Evolutionary conservation across 495 filamentous ascomycete species (phyloP).

Genomic region (Neurospora sp.): DNA sequence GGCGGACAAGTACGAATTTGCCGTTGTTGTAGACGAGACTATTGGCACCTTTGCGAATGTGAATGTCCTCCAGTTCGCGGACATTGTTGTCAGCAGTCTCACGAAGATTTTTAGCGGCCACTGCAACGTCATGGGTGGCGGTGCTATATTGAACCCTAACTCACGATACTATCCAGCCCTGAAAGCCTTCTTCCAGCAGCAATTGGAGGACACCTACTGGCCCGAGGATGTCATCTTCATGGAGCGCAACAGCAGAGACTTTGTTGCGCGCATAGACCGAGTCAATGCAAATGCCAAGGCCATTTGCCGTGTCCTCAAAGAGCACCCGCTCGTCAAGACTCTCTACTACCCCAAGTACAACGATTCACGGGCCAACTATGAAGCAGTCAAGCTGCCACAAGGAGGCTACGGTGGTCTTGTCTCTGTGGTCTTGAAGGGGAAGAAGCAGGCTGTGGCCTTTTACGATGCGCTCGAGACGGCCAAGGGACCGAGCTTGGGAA

Average conservation of each 20-base stretch:
- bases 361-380: constrained; percentile 60
- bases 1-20: constrained; percentile 80
- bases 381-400: constrained; percentile 58
- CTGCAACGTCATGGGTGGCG: constrained; percentile 96
- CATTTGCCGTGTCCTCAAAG: constrained; percentile 57
- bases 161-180: constrained; percentile 57
- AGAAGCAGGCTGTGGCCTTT: constrained; percentile 65
- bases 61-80: constrained; percentile 78
- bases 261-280: constrained; percentile 68
- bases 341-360: constrained; percentile 82
- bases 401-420: constrained; percentile 90
- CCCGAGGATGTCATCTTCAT: constrained; percentile 87
- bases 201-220: constrained; percentile 89
- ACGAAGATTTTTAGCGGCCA: constrained; percentile 97
- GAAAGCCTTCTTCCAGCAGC: constrained; percentile 47
- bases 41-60: constrained; percentile 95
- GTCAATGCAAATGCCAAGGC: constrained; percentile 82
- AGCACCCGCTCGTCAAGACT: constrained; percentile 54
- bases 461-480: constrained; percentile 78
- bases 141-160: constrained; percentile 76
- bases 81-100: constrained; percentile 85
- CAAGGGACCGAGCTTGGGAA: constrained; percentile 91
- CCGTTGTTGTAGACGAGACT: constrained; percentile 88
- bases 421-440: constrained; percentile 65
- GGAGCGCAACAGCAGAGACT: constrained; percentile 93